These are phyloP conservation scores for Phytopythium boreale DNA, from an alignment of 352 stramenopile species.

Conservation along the genomic window DNA sequence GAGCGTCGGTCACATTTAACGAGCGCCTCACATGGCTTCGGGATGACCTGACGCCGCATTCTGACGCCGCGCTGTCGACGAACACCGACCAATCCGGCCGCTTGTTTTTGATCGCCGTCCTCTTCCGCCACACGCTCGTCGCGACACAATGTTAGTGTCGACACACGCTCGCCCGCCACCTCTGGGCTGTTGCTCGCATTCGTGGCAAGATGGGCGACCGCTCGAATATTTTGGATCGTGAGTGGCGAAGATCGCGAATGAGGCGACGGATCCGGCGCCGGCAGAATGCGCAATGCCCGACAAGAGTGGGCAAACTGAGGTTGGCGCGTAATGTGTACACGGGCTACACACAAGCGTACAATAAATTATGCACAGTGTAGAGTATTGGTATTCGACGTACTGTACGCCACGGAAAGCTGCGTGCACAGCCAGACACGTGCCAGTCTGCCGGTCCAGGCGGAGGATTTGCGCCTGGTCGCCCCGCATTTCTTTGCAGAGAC, in stretches of 20 bases:
- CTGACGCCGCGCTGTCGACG: constrained; percentile 7
- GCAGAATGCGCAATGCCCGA: not conserved
- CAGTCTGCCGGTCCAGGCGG: too few relatives aligned
- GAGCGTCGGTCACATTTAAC: too few relatives aligned
- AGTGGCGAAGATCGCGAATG: not conserved
- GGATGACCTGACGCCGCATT: not conserved
- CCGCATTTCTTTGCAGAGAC: not conserved
- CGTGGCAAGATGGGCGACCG: not conserved
- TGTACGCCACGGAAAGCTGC: too few relatives aligned
- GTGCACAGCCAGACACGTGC: too few relatives aligned
- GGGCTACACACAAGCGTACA: not conserved
- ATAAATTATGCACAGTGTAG: too few relatives aligned
- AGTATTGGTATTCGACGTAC: too few relatives aligned
- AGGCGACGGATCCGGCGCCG: too few relatives aligned
- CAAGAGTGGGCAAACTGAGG: not conserved
- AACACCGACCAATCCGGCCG: constrained; percentile 3
- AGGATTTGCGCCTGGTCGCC: not conserved
- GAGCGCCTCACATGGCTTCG: not conserved
- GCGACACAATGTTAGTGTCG: too few relatives aligned
- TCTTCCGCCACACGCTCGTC: not conserved
- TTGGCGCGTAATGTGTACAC: not conserved
- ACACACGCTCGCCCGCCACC: too few relatives aligned
- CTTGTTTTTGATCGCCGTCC: not conserved
- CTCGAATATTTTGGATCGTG: not conserved
- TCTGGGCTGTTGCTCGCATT: too few relatives aligned